Base-by-base conservation (phyloP, 768 basidiomycete species). In the Tylopilus sp. region DNA sequence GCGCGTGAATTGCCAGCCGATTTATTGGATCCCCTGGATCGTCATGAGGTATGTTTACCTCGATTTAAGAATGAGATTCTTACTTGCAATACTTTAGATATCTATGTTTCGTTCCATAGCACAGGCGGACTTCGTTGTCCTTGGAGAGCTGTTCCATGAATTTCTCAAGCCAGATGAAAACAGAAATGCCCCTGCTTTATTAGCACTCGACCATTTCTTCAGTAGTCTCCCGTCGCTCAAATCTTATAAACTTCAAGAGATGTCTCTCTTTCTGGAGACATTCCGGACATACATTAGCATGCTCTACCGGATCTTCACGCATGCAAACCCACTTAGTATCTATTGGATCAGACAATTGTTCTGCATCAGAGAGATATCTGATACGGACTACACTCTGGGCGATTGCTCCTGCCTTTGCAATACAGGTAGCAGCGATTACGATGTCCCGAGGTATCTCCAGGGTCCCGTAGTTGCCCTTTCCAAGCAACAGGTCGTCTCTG, bases 101-200 rank as follows among this genome's bases (percentile, higher is more conserved):
- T 56, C 53, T 16, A 64, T 64, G 75, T 77, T 76, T 47, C 60
- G 58, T 14, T 65, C 73, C 10, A 71, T 76, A 7, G 43, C 54
- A 10, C 42, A 57, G 1, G 52, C 54, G 7, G 64, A 75, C 29
- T 19, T 58, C 3, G 13, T n/a, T 36, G 17, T 14, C 34, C 71
- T 84, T 6, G 48, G 57, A 6, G 41, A 56, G 11, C 63, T 82
- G 3, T 73, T 63, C 0, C 21, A 41, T 6, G 43, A 33, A 13
- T 78, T 81, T 25, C 17, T 50, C 31, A n/a, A n/a, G n/a, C n/a
- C n/a, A n/a, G 38, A 45, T n/a, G 33, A 17, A 26, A 25, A 40
- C 10, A 48, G 45, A 31, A 42, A 47, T 1, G 25, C 41, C 1
- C 29, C 48, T 16, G 58, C 58, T 5, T 33, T 59, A 6, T 56